Percentiles rank a stretch among this genome's conserved stretches.
Conservation (phyloP, 495 filamentous ascomycete genomes). For the Evernia prunastri region DNA sequence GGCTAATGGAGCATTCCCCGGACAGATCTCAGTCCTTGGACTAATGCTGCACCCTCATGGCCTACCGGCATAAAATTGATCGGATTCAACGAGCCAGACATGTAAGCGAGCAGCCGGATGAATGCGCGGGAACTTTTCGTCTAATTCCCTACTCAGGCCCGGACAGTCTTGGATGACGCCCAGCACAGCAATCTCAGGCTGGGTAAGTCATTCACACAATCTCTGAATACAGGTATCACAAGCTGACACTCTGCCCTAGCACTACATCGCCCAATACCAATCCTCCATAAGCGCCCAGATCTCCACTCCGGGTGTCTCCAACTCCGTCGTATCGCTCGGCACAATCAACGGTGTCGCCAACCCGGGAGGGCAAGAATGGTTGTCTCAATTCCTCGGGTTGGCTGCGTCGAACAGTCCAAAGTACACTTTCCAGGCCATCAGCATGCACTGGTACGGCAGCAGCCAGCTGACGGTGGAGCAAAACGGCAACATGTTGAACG, state of each 20-base stretch:
- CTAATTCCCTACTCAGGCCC: background rate
- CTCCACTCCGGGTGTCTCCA: background rate
- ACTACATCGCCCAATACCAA: background rate
- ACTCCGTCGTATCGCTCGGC: background rate
- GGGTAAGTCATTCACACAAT: background rate
- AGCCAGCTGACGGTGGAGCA: background rate
- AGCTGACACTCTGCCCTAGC: background rate
- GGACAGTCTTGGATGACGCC: slow-evolving; percentile 5
- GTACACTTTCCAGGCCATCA: background rate
- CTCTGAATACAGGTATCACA: background rate
- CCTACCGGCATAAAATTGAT: background rate
- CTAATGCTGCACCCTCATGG: background rate
- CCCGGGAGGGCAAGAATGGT: background rate
- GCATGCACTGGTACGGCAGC: slow-evolving; percentile 4
- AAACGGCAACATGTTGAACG: background rate
- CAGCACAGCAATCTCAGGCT: background rate
- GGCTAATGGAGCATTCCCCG: background rate
- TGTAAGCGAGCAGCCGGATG: background rate
- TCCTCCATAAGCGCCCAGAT: background rate
- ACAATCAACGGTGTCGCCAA: background rate
- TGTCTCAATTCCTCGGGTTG: background rate
- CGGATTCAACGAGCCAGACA: slow-evolving; percentile 1
- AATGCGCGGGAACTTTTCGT: background rate
- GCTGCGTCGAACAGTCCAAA: background rate
- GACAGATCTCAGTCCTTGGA: background rate